Percentiles rank a stretch among this genome's conserved stretches.
These are phyloP conservation scores for Claviceps sp. DNA, from an alignment of 2,329 filamentous ascomycete species.

Conservation along the genomic window DNA sequence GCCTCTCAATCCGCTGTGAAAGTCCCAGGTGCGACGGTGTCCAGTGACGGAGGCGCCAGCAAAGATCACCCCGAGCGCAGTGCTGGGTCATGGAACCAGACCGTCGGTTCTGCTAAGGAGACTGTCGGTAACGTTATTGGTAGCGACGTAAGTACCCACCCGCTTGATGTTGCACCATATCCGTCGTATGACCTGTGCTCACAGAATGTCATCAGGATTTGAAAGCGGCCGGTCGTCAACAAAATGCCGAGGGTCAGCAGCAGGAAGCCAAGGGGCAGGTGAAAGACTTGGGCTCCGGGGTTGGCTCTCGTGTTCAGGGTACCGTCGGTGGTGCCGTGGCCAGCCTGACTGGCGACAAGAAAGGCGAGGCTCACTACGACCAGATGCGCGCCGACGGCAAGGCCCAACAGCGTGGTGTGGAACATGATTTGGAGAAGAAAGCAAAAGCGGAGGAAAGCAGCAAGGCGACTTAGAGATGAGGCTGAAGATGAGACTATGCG, in stretches of 20 bases:
- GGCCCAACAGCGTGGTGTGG: constrained; percentile 69
- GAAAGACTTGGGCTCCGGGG: constrained; percentile 54
- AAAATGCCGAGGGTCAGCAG: constrained; percentile 68
- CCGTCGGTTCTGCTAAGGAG: constrained; percentile 76
- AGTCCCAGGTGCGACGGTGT: constrained; percentile 57
- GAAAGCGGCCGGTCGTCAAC: constrained; percentile 59
- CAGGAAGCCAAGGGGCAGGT: constrained; percentile 77
- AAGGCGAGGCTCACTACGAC: constrained; percentile 51
- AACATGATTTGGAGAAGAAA: constrained; percentile 68
- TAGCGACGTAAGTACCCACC: constrained; percentile 40
- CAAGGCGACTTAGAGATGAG: constrained; percentile 4
- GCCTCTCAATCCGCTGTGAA: constrained; percentile 64
- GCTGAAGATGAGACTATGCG: neutral
- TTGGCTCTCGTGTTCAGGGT: constrained; percentile 54
- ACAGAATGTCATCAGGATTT: constrained; percentile 34
- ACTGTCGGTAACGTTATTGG: constrained; percentile 62
- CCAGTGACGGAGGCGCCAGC: constrained; percentile 54
- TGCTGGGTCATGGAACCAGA: constrained; percentile 74
- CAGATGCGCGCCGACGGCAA: constrained; percentile 69
- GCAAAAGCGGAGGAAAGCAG: constrained; percentile 28
- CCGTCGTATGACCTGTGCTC: neutral
- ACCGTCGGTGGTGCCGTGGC: constrained; percentile 58
- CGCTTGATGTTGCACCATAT: neutral
- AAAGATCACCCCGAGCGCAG: constrained; percentile 61
- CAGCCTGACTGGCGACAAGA: constrained; percentile 57